Conservation (phyloP, 805 yeast genomes). For the Metschnikowia chrysomelidarum region DNA sequence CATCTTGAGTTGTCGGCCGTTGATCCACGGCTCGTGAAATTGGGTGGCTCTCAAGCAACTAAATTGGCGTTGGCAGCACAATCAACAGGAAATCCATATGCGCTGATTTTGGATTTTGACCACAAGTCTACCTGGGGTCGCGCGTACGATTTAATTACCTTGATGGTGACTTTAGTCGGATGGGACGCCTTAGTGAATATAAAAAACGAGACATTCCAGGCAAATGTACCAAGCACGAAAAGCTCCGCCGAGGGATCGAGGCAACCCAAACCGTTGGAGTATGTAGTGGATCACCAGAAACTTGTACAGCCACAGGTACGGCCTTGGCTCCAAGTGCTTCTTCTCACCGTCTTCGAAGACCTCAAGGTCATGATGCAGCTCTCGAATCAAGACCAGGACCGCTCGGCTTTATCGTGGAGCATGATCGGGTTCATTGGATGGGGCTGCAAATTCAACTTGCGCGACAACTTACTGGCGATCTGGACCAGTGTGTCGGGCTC, state of each 20-base stretch:
- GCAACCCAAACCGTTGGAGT: constrained; percentile 1
- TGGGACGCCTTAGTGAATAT: constrained; percentile 75
- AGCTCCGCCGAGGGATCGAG: constrained; percentile 25
- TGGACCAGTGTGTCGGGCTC: constrained; percentile 48
- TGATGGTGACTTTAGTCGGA: constrained; percentile 65
- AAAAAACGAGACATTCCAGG: constrained; percentile 64
- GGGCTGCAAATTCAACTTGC: constrained; percentile 39
- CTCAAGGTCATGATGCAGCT: constrained; percentile 29
- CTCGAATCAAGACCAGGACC: constrained; percentile 30
- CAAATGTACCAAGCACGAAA: constrained; percentile 17
- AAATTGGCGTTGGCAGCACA: constrained; percentile 31
- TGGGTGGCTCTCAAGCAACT: constrained; percentile 27
- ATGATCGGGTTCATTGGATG: constrained; percentile 51
- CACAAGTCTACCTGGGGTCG: constrained; percentile 42
- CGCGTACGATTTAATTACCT: constrained; percentile 64
- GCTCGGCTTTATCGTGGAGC: constrained; percentile 74
- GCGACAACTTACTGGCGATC: constrained; percentile 36
- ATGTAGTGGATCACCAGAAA: constrained; percentile 20
- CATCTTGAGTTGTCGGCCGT: constrained; percentile 37
- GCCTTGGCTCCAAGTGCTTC: constrained; percentile 75
- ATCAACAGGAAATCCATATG: constrained; percentile 26
- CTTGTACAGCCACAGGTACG: constrained; percentile 50
- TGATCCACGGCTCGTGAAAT: constrained; percentile 27
- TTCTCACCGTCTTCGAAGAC: constrained; percentile 69
- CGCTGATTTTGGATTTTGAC: constrained; percentile 33